These are phyloP conservation scores for Delonix regia DNA, from an alignment of 306 rosid species.

Conservation along the genomic window DNA sequence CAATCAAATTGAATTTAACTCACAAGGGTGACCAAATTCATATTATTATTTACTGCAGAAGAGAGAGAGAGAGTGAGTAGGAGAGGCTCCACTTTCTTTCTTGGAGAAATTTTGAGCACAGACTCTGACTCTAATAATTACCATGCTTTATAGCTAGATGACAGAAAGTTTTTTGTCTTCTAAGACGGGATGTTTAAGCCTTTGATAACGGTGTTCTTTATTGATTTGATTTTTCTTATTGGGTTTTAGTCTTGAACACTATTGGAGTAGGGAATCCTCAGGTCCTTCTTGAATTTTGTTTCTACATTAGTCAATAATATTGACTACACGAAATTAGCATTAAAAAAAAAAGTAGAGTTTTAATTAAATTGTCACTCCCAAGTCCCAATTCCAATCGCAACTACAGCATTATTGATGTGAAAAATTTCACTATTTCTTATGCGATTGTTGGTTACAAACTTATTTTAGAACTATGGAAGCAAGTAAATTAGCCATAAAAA, in stretches of 20 bases:
- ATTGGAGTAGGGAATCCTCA: neutral
- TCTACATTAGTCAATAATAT: neutral
- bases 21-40: too few relatives aligned
- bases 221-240: neutral
- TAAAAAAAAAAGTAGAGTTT: neutral
- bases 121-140: constrained; percentile 11
- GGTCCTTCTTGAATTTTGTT: neutral
- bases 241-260: neutral
- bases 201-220: neutral
- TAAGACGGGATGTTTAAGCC: neutral
- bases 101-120: neutral
- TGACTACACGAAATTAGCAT: neutral
- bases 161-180: neutral
- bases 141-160: neutral
- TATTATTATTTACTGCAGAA: too few relatives aligned
- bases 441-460: too few relatives aligned
- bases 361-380: neutral
- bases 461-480: neutral
- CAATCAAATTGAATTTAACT: too few relatives aligned
- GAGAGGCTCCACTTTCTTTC: too few relatives aligned
- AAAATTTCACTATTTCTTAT: neutral
- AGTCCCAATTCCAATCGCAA: neutral
- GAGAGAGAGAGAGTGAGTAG: neutral
- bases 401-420: neutral
- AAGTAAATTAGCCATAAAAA: neutral